A percentile compares a stretch with the other conserved stretches of the same genome.
These are phyloP conservation scores for Tetradesmus obliquus DNA, from an alignment of 139 green algal genomes.

Conservation along the genomic window DNA sequence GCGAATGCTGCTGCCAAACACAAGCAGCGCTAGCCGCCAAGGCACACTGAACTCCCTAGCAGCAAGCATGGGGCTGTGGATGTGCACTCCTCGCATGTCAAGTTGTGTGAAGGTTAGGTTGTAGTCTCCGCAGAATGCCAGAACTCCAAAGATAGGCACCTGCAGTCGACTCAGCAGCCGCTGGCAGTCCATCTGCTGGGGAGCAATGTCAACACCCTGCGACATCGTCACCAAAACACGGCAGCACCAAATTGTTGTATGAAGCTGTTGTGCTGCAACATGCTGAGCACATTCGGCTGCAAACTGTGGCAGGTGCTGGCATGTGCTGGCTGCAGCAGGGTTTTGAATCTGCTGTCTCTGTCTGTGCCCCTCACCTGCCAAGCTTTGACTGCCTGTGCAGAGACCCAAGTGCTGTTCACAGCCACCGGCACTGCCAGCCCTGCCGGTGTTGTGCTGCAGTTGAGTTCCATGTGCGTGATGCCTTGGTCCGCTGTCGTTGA, in stretches of 20 bases:
- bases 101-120: neutral
- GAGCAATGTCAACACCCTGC: neutral
- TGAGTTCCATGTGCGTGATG: neutral
- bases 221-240: too few relatives aligned
- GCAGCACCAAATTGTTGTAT: too few relatives aligned
- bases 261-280: too few relatives aligned
- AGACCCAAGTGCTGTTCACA: conserved; percentile 14
- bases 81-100: conserved; percentile 7
- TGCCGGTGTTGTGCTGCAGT: neutral
- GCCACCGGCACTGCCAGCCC: neutral
- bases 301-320: too few relatives aligned
- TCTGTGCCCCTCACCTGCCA: neutral
- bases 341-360: neutral
- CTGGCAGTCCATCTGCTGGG: neutral
- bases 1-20: conserved; percentile 1
- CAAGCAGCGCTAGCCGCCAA: neutral
- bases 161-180: neutral
- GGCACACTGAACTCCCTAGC: neutral
- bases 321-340: neutral
- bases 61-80: neutral
- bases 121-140: neutral
- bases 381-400: neutral
- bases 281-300: too few relatives aligned
- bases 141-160: neutral
- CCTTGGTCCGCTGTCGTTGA: neutral